These are phyloP conservation scores for Pyrrhoderma lamaoense DNA, from an alignment of 1,284 basidiomycete genomes.

Conservation along the genomic window DNA sequence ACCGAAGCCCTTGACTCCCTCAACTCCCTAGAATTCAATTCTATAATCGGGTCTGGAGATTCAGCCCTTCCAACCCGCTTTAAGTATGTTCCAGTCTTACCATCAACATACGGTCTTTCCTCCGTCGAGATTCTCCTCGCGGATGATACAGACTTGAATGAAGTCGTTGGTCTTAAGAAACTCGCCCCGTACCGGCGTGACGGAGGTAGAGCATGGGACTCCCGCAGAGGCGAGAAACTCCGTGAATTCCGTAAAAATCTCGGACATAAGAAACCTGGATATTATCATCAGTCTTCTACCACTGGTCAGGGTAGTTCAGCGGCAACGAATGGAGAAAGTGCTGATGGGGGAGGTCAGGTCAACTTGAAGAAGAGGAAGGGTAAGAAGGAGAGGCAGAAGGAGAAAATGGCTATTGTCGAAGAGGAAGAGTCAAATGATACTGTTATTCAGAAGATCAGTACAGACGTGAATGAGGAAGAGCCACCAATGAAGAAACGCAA, in stretches of 20 bases:
- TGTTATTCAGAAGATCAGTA: neutral
- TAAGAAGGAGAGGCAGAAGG: slow-evolving; percentile 65
- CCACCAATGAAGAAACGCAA: slow-evolving; percentile 14
- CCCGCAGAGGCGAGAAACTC: slow-evolving; percentile 59
- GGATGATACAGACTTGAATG: slow-evolving; percentile 89
- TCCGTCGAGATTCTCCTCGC: slow-evolving; percentile 89
- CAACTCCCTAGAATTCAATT: slow-evolving; percentile 90
- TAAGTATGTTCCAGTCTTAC: slow-evolving; percentile 75
- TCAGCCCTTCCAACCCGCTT: slow-evolving; percentile 84
- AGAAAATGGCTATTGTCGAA: slow-evolving; percentile 26
- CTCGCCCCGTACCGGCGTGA: slow-evolving; percentile 81
- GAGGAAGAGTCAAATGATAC: neutral
- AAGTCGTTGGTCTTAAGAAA: slow-evolving; percentile 83
- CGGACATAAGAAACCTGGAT: slow-evolving; percentile 19
- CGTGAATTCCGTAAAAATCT: slow-evolving; percentile 67
- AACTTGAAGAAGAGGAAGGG: slow-evolving; percentile 59
- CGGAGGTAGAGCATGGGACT: slow-evolving; percentile 51
- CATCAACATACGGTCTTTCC: slow-evolving; percentile 67
- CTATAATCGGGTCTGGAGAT: slow-evolving; percentile 63
- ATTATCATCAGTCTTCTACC: neutral
- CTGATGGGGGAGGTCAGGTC: slow-evolving; percentile 20
- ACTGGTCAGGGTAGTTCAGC: slow-evolving; percentile 9
- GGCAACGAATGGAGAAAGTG: slow-evolving; percentile 16
- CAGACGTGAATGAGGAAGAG: neutral
- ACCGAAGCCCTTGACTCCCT: slow-evolving; percentile 71